Evolutionary conservation across 2,329 filamentous ascomycete species (phyloP), one percentile per base, ranked within the genome.

Genomic region (Penicillium sp.): DNA sequence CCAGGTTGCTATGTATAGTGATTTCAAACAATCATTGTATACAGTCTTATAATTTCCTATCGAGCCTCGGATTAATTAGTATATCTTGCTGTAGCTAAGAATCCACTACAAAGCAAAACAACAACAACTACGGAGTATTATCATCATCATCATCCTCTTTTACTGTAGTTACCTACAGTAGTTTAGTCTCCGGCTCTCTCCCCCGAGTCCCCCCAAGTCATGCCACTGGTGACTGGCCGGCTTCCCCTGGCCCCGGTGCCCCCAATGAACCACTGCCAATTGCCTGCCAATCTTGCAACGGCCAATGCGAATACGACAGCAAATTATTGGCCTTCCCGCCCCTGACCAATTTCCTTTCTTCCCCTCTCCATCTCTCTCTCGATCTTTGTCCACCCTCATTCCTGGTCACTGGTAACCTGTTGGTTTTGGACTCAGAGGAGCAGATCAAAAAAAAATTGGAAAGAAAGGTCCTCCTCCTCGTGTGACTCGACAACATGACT

Each of bases 401-500:
- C 22, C 28, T 22, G 28, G 44, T 60, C 28, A 13, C 45, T 56
- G 53, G 42, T 40, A n/a, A 30, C 42, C 47, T 53, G 40, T 47
- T 45, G 28, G 30, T 24, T 58, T 56, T 40, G 59, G 49, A 44
- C 50, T 60, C 54, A 33, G 24, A 56, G 40, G n/a, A 44, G 59
- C 33, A 51, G 30, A 54, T 12, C 35, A 24, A 10, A 37, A 24
- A 10, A 37, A 38, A 53, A 12, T 44, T n/a, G 53, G 35, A 24
- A 57, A 59, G 26, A 22, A 28, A 56, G 30, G 44, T 57, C 42
- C 28, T 30, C 35, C 47, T 22, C 19, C 44, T 56, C 13, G 17
- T 37, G 40, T 30, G n/a, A 51, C 55, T 53, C 55, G 55, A 47
- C 68, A 83, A 83, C 70, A 79, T 86, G 70, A 90, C 90, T 77